Conservation (phyloP, 2,329 filamentous ascomycete species). For the Aureobasidium pullulans region DNA sequence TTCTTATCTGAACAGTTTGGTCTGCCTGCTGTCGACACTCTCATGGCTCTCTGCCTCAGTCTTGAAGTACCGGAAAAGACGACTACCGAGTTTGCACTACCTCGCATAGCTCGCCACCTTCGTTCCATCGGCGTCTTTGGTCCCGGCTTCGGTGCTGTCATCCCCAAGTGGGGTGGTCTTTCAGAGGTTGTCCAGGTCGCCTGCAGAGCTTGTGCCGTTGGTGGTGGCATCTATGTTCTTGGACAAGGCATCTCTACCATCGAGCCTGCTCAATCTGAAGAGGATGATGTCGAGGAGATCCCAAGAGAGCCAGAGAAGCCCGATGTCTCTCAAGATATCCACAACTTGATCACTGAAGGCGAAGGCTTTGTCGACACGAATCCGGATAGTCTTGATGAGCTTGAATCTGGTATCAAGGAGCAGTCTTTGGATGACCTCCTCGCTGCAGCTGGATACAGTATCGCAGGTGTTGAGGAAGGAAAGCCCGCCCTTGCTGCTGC, state of each 20-base stretch:
- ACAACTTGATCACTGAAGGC: slow-evolving; percentile 4
- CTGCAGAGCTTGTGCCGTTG: slow-evolving; percentile 84
- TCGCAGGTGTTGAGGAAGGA: slow-evolving; percentile 6
- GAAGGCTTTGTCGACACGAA: slow-evolving; percentile 5
- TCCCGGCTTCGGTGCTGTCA: slow-evolving; percentile 78
- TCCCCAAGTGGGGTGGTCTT: slow-evolving; percentile 87
- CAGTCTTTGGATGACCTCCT: slow-evolving; percentile 14
- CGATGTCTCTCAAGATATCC: slow-evolving; percentile 4
- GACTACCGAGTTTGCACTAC: slow-evolving; percentile 61
- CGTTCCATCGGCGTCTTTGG: slow-evolving; percentile 83
- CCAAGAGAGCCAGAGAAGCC: neutral
- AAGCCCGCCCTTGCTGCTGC: neutral
- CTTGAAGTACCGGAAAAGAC: slow-evolving; percentile 49
- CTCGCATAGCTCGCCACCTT: slow-evolving; percentile 69
- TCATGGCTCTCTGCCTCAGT: slow-evolving; percentile 67
- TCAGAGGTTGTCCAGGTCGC: slow-evolving; percentile 87
- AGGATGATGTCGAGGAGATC: slow-evolving; percentile 14
- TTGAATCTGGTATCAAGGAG: slow-evolving; percentile 12
- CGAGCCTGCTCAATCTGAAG: slow-evolving; percentile 24
- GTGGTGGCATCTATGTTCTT: slow-evolving; percentile 83
- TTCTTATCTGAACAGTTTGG: slow-evolving; percentile 52
- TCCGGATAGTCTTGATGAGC: slow-evolving; percentile 7
- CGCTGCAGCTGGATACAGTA: slow-evolving; percentile 14
- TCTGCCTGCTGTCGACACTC: slow-evolving; percentile 58
- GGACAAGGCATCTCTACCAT: slow-evolving; percentile 53